These are phyloP conservation scores for Trametes gibbosa DNA, from an alignment of 768 basidiomycete species.

Conservation along the genomic window DNA sequence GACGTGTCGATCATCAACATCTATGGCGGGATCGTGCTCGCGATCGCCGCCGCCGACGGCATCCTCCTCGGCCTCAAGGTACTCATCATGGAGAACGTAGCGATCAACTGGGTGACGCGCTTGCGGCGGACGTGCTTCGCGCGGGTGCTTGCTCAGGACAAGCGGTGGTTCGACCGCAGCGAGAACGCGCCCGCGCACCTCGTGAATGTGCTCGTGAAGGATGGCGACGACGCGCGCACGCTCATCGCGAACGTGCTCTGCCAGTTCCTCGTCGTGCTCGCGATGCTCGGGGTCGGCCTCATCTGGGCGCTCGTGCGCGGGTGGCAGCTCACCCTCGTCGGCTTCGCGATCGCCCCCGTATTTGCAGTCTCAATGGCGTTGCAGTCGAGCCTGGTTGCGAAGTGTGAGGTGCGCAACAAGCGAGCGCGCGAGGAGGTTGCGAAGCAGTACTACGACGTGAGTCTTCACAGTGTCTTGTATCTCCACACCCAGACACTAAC, in stretches of 20 bases:
- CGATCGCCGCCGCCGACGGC: slow-evolving; percentile 74
- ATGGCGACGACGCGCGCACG: slow-evolving; percentile 82
- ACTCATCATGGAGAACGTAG: slow-evolving; percentile 73
- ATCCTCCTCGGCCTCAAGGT: slow-evolving; percentile 73
- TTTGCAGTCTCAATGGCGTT: slow-evolving; percentile 73
- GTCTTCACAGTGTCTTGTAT: slow-evolving; percentile 27
- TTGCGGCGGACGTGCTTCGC: slow-evolving; percentile 57
- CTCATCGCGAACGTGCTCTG: slow-evolving; percentile 72
- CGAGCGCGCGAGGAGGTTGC: slow-evolving; percentile 82
- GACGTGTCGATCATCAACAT: slow-evolving; percentile 59
- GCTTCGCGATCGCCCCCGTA: slow-evolving; percentile 81
- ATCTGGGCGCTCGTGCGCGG: slow-evolving; percentile 86
- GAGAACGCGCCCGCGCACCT: slow-evolving; percentile 58
- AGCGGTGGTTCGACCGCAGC: slow-evolving; percentile 78
- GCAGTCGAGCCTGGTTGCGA: slow-evolving; percentile 69
- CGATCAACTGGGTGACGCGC: slow-evolving; percentile 69
- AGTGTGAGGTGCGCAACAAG: slow-evolving; percentile 79
- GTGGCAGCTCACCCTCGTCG: slow-evolving; percentile 93
- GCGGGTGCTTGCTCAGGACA: slow-evolving; percentile 75
- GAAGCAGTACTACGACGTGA: slow-evolving; percentile 79
- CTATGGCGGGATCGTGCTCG: slow-evolving; percentile 71
- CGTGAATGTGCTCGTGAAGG: slow-evolving; percentile 78
- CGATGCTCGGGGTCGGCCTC: slow-evolving; percentile 83
- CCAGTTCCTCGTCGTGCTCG: slow-evolving; percentile 66
- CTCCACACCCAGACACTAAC: not conserved